A percentile compares a stretch with the other conserved stretches of the same genome.
These are phyloP conservation scores for Lathyrus tuberosus DNA, from an alignment of 306 rosid species.

Conservation along the genomic window DNA sequence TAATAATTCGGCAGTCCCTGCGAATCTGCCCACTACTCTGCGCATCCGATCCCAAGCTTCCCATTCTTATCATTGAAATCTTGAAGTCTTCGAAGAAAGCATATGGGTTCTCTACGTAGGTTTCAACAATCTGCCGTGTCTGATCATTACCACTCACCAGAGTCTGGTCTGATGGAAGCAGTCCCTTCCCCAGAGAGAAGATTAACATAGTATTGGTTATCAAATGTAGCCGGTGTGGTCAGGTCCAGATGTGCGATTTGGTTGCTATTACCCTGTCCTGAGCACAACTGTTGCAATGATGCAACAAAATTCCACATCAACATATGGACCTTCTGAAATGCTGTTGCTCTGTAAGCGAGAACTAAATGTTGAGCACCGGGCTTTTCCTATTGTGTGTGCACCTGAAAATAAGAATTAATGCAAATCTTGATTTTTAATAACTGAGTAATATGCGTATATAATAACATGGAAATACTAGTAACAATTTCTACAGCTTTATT, in stretches of 20 bases:
- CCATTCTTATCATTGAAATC: conserved; percentile 75
- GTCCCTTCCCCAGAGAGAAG: conserved; percentile 76
- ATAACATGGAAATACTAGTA: not conserved
- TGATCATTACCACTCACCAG: conserved; percentile 50
- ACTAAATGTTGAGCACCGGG: conserved; percentile 72
- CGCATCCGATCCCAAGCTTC: conserved; percentile 51
- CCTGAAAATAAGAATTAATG: conserved; percentile 40
- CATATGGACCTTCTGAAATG: conserved; percentile 11
- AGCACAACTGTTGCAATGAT: conserved; percentile 67
- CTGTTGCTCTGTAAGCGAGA: conserved; percentile 53
- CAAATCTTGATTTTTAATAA: not conserved
- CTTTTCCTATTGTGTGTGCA: conserved; percentile 83
- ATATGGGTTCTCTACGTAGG: conserved; percentile 54
- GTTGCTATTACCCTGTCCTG: conserved; percentile 40
- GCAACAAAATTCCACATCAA: conserved; percentile 56
- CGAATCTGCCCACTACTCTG: conserved; percentile 59
- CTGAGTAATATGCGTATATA: not conserved
- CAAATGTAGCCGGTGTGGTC: conserved; percentile 75
- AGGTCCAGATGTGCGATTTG: conserved; percentile 64
- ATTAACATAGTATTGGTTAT: conserved; percentile 75
- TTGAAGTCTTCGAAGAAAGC: conserved; percentile 71
- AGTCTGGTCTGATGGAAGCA: conserved; percentile 78
- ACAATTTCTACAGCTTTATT: not conserved
- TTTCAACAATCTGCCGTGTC: conserved; percentile 57
- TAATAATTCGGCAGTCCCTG: conserved; percentile 52